Percentiles rank a stretch among this genome's conserved stretches.
These are phyloP conservation scores for Talinum fruticosum DNA, from an alignment of 148 eudicot genomes.

Conservation along the genomic window DNA sequence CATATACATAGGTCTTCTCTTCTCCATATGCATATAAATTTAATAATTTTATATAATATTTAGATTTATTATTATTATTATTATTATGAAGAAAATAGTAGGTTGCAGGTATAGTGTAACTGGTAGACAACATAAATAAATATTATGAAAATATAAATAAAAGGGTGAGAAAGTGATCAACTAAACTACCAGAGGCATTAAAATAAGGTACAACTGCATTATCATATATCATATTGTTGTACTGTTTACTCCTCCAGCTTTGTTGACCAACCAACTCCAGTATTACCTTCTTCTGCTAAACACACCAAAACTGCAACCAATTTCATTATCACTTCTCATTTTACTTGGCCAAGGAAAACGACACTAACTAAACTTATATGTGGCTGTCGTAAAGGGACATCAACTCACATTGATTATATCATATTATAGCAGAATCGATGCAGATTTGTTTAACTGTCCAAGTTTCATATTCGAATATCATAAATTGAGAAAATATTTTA, in stretches of 20 bases:
- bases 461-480: too few species aligned
- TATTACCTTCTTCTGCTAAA: not conserved
- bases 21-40: not conserved
- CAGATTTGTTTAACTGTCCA: too few species aligned
- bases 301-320: not conserved
- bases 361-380: not conserved
- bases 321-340: not conserved
- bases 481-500: too few species aligned
- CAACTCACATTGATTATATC: not conserved
- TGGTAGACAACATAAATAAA: constrained; percentile 2
- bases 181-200: not conserved
- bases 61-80: too few species aligned
- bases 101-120: constrained; percentile 23
- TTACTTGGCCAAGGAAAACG: not conserved
- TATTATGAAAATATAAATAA: not conserved
- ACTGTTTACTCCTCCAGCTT: not conserved
- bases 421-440: too few species aligned
- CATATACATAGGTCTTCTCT: not conserved
- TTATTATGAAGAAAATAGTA: not conserved
- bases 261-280: constrained; percentile 22
- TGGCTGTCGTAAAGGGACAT: constrained; percentile 8
- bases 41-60: not conserved
- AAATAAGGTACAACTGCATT: constrained; percentile 1
- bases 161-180: not conserved
- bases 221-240: constrained; percentile 12